Evolutionary conservation across 345 rosid species (phyloP).

Genomic region (Lagerstroemia speciosa): DNA sequence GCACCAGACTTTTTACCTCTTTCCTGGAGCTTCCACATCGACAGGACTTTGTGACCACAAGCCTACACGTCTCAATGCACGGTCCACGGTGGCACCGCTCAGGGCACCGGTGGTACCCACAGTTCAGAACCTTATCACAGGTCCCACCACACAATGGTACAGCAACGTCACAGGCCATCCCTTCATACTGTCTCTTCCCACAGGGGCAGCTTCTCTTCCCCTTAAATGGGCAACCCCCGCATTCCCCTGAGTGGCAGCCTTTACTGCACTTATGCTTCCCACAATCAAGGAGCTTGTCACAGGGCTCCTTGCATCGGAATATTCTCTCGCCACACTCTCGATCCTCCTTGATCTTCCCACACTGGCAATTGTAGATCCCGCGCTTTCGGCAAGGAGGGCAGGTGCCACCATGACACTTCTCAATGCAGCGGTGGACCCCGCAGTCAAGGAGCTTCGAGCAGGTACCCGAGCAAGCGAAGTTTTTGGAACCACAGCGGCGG

Average conservation of each 20-base stretch:
- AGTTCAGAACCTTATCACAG: conserved; percentile 64
- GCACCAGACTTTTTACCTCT: conserved; percentile 46
- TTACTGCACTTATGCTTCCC: conserved; percentile 67
- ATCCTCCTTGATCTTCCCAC: conserved; percentile 53
- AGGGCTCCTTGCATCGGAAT: conserved; percentile 61
- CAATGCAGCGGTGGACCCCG: conserved; percentile 40
- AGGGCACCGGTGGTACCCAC: conserved; percentile 70
- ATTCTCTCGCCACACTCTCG: conserved; percentile 68
- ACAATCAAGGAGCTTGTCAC: conserved; percentile 46
- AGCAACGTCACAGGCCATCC: conserved; percentile 63
- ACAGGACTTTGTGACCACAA: conserved; percentile 58
- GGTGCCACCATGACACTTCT: conserved; percentile 55
- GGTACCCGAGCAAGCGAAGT: conserved; percentile 45
- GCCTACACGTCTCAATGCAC: conserved; percentile 82
- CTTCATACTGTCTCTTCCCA: conserved; percentile 65
- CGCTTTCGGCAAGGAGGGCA: conserved; percentile 69
- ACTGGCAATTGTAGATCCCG: conserved; percentile 44
- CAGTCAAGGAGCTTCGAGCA: conserved; percentile 52
- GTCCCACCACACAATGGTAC: conserved; percentile 75
- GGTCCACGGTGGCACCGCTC: conserved; percentile 80
- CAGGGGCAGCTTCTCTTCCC: conserved; percentile 91
- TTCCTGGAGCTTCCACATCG: conserved; percentile 70
- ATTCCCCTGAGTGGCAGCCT: conserved; percentile 71
- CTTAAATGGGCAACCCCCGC: conserved; percentile 70
- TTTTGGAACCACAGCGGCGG: conserved; percentile 65